These are phyloP conservation scores for Tetrahymena elliotti DNA, from an alignment of 73 alveolate genomes.

Conservation along the genomic window DNA sequence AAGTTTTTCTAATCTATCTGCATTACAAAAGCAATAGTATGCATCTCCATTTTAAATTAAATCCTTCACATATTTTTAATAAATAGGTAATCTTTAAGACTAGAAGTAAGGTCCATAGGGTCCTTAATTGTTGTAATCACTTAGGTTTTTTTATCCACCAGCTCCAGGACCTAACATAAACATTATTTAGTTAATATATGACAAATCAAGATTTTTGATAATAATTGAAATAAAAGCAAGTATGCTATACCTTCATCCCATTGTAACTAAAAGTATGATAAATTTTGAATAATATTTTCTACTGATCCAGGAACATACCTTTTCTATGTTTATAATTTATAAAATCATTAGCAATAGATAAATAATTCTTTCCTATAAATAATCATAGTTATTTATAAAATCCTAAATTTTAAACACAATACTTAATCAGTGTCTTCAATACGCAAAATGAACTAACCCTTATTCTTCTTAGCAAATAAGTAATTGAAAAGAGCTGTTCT, in stretches of 20 bases:
- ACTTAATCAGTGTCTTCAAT: slow-evolving; percentile 58
- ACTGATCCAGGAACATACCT: slow-evolving; percentile 50
- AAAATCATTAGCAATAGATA: background rate
- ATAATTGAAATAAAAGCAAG: too few relatives aligned
- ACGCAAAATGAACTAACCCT: slow-evolving; percentile 52
- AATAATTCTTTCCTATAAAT: too few relatives aligned
- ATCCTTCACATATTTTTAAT: slow-evolving; percentile 31
- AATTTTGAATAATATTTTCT: slow-evolving; percentile 27
- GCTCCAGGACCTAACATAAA: background rate
- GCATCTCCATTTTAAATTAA: slow-evolving; percentile 50
- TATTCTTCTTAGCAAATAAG: slow-evolving; percentile 49
- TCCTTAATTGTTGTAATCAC: slow-evolving; percentile 25
- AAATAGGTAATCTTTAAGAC: slow-evolving; percentile 36
- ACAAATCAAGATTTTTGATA: background rate
- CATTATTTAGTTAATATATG: too few relatives aligned
- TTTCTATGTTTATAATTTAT: background rate
- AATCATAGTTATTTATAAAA: background rate
- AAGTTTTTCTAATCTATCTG: slow-evolving; percentile 40
- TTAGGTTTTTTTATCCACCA: background rate
- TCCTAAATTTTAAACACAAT: background rate
- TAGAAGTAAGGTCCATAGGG: slow-evolving; percentile 55
- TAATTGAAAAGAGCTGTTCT: slow-evolving; percentile 61
- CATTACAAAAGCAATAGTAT: slow-evolving; percentile 55
- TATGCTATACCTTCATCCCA: slow-evolving; percentile 56
- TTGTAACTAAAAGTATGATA: slow-evolving; percentile 40